A percentile compares a stretch with the other conserved stretches of the same genome.
These are phyloP conservation scores for Marvania coccoides DNA, from an alignment of 139 green algal species.

Conservation along the genomic window DNA sequence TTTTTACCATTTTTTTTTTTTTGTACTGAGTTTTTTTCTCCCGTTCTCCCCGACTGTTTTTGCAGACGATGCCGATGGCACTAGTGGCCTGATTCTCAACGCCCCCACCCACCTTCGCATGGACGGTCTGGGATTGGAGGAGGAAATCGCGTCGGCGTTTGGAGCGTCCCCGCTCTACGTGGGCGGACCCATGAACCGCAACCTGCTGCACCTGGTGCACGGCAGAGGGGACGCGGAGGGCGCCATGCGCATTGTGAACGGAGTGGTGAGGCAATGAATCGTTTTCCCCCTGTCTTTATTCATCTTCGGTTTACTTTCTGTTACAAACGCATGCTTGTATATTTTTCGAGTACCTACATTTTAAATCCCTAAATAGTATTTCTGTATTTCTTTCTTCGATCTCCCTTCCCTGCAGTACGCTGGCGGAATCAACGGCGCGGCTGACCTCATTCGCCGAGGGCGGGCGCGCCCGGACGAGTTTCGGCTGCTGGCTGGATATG, in stretches of 20 bases:
- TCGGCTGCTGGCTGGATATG: constrained; percentile 27
- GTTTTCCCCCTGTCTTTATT: too few relatives aligned
- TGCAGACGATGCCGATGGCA: constrained; percentile 10
- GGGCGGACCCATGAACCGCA: constrained; percentile 21
- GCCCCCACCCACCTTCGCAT: constrained; percentile 19
- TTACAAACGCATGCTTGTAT: too few relatives aligned
- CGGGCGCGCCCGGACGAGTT: constrained; percentile 21
- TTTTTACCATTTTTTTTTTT: neutral
- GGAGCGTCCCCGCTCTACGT: constrained; percentile 20
- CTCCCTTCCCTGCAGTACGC: constrained; percentile 10
- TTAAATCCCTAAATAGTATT: neutral
- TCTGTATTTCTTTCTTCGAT: neutral
- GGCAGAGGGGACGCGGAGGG: constrained; percentile 14
- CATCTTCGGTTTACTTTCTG: too few relatives aligned
- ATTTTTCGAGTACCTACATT: neutral
- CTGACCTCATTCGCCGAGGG: constrained; percentile 14
- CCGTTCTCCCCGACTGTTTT: too few relatives aligned
- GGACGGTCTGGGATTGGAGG: constrained; percentile 17
- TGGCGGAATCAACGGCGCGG: constrained; percentile 25
- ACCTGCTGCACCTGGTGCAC: constrained; percentile 33
- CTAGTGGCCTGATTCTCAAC: constrained; percentile 23
- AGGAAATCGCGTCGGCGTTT: constrained; percentile 19
- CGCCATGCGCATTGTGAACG: constrained; percentile 23
- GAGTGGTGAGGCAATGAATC: too few relatives aligned
- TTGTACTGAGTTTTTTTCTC: too few relatives aligned